Evolutionary conservation across 345 rosid genomes (phyloP), one percentile per base, ranked within the genome.

Genomic region (Bruguiera gymnorhiza): DNA sequence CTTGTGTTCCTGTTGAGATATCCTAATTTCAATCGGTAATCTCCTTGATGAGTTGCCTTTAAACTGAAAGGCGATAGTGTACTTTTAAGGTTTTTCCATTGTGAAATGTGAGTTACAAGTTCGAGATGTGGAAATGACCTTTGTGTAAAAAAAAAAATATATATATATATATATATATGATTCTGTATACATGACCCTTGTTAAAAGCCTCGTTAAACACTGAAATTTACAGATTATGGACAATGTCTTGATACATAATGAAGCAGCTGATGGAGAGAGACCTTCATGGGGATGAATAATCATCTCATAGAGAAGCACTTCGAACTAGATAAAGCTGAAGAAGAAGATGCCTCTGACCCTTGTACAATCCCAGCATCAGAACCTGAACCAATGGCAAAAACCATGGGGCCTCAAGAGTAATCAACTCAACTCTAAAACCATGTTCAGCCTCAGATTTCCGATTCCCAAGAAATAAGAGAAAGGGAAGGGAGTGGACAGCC

Each of bases 401-500:
- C 71, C 52, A 75, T 34, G 1, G 59, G 53, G 39, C 18, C 78
- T 69, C 77, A 71, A 67, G 83, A 63, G 54, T 83, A 82, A 31
- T 78, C 88, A 18, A 80, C 81, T 78, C 88, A 18, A 80, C 81
- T 74, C 87, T 88, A 20, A 78, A 85, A 73, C 82, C 96, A 65
- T 86, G 89, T 80, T 80, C 92, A 67, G 91, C 89, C 50, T 76
- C 92, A 5, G 96, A 92, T 57, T 64, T 87, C 70, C 77, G 83
- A 69, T 76, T 90, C 71, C 96, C 96, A 0, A 83, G 75, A 75
- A 92, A 85, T 82, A 95, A 95, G 75, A 86, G 98, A 76, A 92
- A 86, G 68, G 83, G 97, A 74, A 97, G 87, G 46, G 97, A 90
- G 43, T 85, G 97, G 55, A 92, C 82, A 81, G 89, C 88, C 39